Percentiles rank a stretch among this genome's conserved stretches.
These are phyloP conservation scores for Ophiocordyceps camponoti-leonardi DNA, from an alignment of 2,329 filamentous ascomycete genomes.

Conservation along the genomic window DNA sequence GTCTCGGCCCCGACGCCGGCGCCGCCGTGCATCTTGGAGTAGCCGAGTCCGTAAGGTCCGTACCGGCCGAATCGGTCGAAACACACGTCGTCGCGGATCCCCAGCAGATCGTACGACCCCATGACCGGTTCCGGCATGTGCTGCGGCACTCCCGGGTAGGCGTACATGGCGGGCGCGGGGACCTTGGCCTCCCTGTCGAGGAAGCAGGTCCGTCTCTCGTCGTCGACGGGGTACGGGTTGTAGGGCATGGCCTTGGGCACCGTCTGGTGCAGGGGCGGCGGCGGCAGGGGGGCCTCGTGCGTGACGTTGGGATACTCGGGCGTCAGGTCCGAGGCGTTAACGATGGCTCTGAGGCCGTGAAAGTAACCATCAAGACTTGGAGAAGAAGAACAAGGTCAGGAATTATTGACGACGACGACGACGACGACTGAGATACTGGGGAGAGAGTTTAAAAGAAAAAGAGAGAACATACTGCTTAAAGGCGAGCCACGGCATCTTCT, in stretches of 20 bases:
- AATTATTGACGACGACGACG: too few species aligned
- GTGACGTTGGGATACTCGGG: conserved; percentile 52
- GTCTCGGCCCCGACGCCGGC: conserved; percentile 53
- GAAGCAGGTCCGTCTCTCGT: conserved; percentile 39
- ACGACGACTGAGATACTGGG: too few species aligned
- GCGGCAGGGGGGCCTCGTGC: conserved; percentile 14
- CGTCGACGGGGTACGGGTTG: conserved; percentile 47
- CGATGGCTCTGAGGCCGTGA: conserved; percentile 56
- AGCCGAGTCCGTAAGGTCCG: conserved; percentile 76
- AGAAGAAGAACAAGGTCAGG: neutral
- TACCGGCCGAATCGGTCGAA: conserved; percentile 77
- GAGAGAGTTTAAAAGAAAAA: too few species aligned
- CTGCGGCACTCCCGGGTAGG: conserved; percentile 52
- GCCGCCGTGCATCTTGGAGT: conserved; percentile 56
- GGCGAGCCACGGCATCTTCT: conserved; percentile 21
- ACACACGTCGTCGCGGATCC: conserved; percentile 61
- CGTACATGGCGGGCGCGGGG: conserved; percentile 44
- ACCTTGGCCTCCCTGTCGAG: conserved; percentile 41
- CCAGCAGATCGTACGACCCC: conserved; percentile 60
- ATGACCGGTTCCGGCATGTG: conserved; percentile 64
- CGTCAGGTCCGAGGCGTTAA: conserved; percentile 42
- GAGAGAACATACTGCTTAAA: conserved; percentile 22
- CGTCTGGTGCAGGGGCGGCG: conserved; percentile 15
- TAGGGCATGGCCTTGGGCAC: conserved; percentile 35
- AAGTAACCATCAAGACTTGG: conserved; percentile 64